Evolutionary conservation across 164 flowering plant genomes (phyloP).

Genomic region (Vitis vinifera): DNA sequence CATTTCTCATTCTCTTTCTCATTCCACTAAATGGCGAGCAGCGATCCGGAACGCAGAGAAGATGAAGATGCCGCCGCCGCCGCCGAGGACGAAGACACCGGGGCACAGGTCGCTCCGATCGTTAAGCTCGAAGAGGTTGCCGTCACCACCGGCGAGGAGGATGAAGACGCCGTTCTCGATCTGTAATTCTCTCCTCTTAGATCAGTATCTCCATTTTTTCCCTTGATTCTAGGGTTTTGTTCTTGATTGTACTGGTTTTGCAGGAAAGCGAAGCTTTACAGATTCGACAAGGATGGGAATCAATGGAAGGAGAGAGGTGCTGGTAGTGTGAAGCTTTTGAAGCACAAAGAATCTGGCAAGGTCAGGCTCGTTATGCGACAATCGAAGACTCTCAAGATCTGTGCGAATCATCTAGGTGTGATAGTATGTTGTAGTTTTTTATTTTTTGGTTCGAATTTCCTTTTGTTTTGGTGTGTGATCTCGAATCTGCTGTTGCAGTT

Average conservation of each 20-base stretch:
- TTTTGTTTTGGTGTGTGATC: not conserved
- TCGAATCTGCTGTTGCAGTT: slow-evolving; percentile 30
- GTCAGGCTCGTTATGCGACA: slow-evolving; percentile 74
- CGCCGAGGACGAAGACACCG: slow-evolving; percentile 85
- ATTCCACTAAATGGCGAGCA: slow-evolving; percentile 35
- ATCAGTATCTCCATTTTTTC: not conserved
- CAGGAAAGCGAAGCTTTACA: slow-evolving; percentile 68
- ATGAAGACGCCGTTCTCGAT: slow-evolving; percentile 70
- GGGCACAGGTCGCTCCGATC: slow-evolving; percentile 88
- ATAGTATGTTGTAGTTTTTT: not conserved
- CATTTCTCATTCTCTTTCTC: not conserved
- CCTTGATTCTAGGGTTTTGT: slow-evolving; percentile 3
- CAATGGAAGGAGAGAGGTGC: slow-evolving; percentile 83
- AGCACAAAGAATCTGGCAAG: slow-evolving; percentile 57
- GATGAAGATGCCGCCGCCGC: slow-evolving; percentile 45
- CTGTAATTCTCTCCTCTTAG: slow-evolving; percentile 33
- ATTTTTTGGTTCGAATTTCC: not conserved
- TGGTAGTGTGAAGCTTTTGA: slow-evolving; percentile 63
- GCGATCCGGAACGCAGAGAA: slow-evolving; percentile 51
- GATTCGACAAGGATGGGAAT: slow-evolving; percentile 63
- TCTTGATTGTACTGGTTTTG: slow-evolving; percentile 2
- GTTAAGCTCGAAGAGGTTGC: slow-evolving; percentile 81
- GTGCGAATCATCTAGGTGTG: slow-evolving; percentile 69
- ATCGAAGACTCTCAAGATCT: slow-evolving; percentile 71
- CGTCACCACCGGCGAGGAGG: slow-evolving; percentile 82